phyloP scores from a whole-genome alignment of 805 yeast genomes.

The Wickerhamiella shivajii region DNA sequence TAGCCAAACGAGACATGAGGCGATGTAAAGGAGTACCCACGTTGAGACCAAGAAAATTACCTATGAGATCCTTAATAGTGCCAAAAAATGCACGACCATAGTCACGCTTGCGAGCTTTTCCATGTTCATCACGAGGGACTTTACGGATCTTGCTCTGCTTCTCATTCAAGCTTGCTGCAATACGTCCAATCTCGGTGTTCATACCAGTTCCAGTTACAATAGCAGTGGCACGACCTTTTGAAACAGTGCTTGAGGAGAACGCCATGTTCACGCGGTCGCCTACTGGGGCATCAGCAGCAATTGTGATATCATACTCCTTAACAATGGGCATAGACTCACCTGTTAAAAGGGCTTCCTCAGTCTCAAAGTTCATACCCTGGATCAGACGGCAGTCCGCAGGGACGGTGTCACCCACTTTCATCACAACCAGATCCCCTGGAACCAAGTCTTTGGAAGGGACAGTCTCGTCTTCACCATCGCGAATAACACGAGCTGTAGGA shows the following conservation, averaged over 20 bases:
- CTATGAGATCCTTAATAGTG: slow-evolving; percentile 40
- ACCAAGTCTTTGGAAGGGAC: slow-evolving; percentile 44
- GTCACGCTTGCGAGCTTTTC: slow-evolving; percentile 31
- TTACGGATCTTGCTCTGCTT: slow-evolving; percentile 27
- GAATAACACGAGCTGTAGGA: slow-evolving; percentile 52
- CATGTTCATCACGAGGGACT: slow-evolving; percentile 32
- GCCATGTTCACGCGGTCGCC: slow-evolving; percentile 68
- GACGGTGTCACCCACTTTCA: slow-evolving; percentile 57
- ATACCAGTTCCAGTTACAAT: slow-evolving; percentile 56
- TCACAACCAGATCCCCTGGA: slow-evolving; percentile 55
- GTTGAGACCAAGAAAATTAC: slow-evolving; percentile 58
- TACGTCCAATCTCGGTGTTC: slow-evolving; percentile 58
- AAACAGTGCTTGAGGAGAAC: slow-evolving; percentile 49
- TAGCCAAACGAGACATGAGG: slow-evolving; percentile 62
- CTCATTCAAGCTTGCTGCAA: slow-evolving; percentile 37
- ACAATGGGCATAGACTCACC: slow-evolving; percentile 55
- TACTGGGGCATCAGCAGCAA: slow-evolving; percentile 33
- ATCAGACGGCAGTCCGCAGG: slow-evolving; percentile 60
- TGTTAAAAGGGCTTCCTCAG: slow-evolving; percentile 53
- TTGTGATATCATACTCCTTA: slow-evolving; percentile 31
- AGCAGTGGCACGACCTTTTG: slow-evolving; percentile 64
- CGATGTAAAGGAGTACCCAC: slow-evolving; percentile 75
- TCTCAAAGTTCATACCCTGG: slow-evolving; percentile 47
- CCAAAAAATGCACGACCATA: slow-evolving; percentile 33
- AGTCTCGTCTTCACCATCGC: slow-evolving; percentile 43